Evolutionary conservation across 225 moss, liverwort and hornwort species (phyloP).

Genomic region (Thuidium tamariscinum): DNA sequence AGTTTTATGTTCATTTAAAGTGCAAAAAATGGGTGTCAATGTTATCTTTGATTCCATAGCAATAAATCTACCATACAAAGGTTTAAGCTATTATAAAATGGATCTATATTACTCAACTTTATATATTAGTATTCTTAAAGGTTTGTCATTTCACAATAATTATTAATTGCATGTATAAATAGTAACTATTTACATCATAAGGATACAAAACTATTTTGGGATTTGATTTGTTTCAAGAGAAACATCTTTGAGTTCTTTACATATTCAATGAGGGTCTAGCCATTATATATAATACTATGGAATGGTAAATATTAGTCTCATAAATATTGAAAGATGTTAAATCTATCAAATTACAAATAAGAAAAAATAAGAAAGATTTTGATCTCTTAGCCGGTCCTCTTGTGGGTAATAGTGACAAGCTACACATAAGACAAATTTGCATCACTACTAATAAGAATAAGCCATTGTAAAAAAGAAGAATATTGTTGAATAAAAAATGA

Average conservation of each 20-base stretch:
- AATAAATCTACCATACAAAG: fast-evolving
- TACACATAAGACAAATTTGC: background rate
- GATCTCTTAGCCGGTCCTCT: background rate
- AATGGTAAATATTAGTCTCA: background rate
- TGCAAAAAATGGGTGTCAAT: fast-evolving
- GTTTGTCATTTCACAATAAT: fast-evolving
- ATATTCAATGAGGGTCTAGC: fast-evolving
- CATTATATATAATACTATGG: background rate
- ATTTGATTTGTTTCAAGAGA: too few species aligned
- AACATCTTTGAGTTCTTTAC: background rate
- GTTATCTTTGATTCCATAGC: background rate
- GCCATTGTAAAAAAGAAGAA: background rate
- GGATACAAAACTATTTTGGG: background rate
- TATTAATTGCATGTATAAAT: too few species aligned
- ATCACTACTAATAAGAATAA: background rate
- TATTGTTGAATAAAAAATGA: background rate
- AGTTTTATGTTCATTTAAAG: background rate
- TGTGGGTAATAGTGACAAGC: background rate
- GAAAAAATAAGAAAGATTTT: background rate
- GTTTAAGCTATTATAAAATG: background rate
- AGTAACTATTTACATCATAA: background rate
- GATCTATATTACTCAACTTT: background rate
- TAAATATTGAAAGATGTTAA: background rate
- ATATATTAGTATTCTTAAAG: background rate
- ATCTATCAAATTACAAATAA: background rate